Conservation (phyloP, 2,329 filamentous ascomycete genomes). For the Pyrenochaeta sp. region DNA sequence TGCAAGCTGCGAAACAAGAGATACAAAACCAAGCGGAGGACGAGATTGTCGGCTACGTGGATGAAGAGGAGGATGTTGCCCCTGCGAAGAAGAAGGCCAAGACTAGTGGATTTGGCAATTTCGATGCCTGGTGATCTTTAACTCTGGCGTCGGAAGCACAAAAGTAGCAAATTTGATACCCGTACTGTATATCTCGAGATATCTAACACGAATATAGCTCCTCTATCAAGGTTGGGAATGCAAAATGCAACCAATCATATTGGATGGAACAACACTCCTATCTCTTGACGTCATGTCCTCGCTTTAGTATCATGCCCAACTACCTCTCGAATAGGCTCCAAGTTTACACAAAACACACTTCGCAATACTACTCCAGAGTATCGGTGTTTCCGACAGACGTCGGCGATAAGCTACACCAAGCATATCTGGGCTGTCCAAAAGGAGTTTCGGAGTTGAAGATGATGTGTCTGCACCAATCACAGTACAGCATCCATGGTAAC, state of each 20-base stretch:
- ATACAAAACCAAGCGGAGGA: conserved; percentile 54
- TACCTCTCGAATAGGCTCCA: too few species aligned
- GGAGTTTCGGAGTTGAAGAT: conserved; percentile 4
- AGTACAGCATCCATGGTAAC: neutral
- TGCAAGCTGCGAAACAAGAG: conserved; percentile 66
- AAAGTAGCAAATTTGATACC: conserved; percentile 20
- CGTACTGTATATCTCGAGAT: conserved; percentile 2
- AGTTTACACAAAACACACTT: too few species aligned
- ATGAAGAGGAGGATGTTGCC: conserved; percentile 68
- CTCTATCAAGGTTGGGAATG: too few species aligned
- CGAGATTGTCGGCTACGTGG: conserved; percentile 67
- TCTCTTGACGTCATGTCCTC: too few species aligned
- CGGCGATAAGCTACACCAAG: neutral
- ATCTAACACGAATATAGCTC: neutral
- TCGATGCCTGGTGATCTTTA: conserved; percentile 77
- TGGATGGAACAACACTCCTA: too few species aligned
- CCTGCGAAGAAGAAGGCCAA: conserved; percentile 84
- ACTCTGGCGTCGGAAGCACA: neutral
- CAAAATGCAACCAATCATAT: too few species aligned
- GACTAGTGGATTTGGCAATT: conserved; percentile 85
- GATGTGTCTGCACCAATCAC: conserved; percentile 4
- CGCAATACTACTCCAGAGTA: too few species aligned
- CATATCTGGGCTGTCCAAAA: neutral
- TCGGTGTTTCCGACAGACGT: too few species aligned
- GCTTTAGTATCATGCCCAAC: too few species aligned